Base-by-base conservation (phyloP, 805 yeast genomes). In the Saccharomyces eubayanus region DNA sequence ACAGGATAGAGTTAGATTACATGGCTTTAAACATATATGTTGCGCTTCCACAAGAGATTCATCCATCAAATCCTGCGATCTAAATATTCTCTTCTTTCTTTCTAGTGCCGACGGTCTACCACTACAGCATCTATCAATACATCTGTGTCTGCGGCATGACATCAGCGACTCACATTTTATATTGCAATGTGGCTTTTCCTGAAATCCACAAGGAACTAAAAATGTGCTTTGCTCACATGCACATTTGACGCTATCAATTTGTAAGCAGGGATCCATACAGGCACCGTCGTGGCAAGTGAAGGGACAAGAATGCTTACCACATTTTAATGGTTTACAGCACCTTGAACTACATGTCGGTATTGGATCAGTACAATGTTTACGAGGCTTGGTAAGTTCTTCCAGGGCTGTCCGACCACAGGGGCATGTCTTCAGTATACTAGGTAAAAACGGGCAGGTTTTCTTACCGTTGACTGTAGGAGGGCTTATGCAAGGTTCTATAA, bases 131-230 rank as follows among this genome's bases (percentile, higher is more conserved):
- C 74, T 69, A 11, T 74, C 76, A 16, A 75, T 68, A 68, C 96
- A 94, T 56, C 83, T 76, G 70, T 90, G 97, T 55, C 89, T 80
- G 56, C 92, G 80, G 67, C 97, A 90, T 56, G 83, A 86, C 68
- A 87, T 76, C 49, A 83, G 69, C 0, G 89, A 87, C 47, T 82
- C 79, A 68, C 97, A 91, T 64, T 84, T 84, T 50, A 83, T 81
- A 5, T 68, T 70, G 71, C 97, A 90, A 31, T 68, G 72, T 16
- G 97, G 89, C 2, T 70, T 62, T 50, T 72, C 78, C n/a, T 76
- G 57, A 55, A 85, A 79, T 49, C 68, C 70, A 64, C 96, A 89
- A 0, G 92, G 84, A 5, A 85, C 84, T 5, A 76, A 63, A 65
- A 72, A 87, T n/a, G 71, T 64, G 30, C 77, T 72, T 61, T 76